Percentiles rank a stretch among this genome's conserved stretches.
These are phyloP conservation scores for Malus hybrid DNA, from an alignment of 331 rosid species.

Conservation along the genomic window DNA sequence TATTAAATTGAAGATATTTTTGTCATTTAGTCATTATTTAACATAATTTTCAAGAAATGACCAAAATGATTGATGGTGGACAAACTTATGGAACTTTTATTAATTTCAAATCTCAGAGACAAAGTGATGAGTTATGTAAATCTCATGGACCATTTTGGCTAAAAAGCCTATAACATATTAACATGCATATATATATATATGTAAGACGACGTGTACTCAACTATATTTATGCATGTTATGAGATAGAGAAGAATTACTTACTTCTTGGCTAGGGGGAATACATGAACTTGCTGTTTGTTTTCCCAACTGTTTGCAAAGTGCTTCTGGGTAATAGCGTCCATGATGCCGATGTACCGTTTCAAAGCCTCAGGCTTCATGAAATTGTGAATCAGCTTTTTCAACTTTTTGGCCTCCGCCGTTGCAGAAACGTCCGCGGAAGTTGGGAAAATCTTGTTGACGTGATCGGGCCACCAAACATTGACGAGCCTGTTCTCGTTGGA, in stretches of 20 bases:
- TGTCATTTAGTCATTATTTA: too few species aligned
- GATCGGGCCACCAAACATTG: conserved; percentile 66
- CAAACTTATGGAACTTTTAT: too few species aligned
- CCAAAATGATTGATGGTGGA: too few species aligned
- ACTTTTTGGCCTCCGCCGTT: conserved; percentile 47
- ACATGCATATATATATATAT: too few species aligned
- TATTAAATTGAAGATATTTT: too few species aligned
- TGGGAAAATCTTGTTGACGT: conserved; percentile 72
- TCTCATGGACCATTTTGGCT: too few species aligned
- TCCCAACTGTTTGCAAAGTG: conserved; percentile 67
- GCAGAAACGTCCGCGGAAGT: conserved; percentile 31
- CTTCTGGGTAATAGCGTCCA: conserved; percentile 54
- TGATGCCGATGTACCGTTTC: conserved; percentile 56
- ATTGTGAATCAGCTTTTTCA: conserved; percentile 65
- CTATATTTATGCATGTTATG: too few species aligned
- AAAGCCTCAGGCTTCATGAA: conserved; percentile 80
- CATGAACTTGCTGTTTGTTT: conserved; percentile 31
- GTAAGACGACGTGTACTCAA: too few species aligned
- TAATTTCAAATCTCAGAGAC: too few species aligned
- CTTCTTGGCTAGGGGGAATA: conserved; percentile 70
- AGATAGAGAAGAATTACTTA: background rate
- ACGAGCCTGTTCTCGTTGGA: conserved; percentile 83
- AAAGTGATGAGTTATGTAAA: too few species aligned
- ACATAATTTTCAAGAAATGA: too few species aligned
- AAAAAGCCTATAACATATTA: too few species aligned